A percentile compares a stretch with the other conserved stretches of the same genome.
Conservation (phyloP, 2,329 filamentous ascomycete species). For the Ophiocordyceps camponoti-leonardi region DNA sequence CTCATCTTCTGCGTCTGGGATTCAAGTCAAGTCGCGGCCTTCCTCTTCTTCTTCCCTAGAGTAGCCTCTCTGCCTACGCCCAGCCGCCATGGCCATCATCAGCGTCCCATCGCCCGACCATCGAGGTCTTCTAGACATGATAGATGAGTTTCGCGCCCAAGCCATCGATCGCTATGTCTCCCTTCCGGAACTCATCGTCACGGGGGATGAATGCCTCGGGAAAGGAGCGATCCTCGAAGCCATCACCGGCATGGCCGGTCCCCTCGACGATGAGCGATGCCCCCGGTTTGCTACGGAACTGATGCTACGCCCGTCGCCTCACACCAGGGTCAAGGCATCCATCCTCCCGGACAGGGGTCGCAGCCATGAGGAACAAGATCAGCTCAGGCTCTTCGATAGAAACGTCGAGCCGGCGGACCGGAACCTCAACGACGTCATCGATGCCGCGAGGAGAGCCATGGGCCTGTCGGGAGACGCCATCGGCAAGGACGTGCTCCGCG, state of each 20-base stretch:
- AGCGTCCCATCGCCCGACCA: conserved; percentile 4
- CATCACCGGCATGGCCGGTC: conserved; percentile 44
- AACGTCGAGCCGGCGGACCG: conserved; percentile 7
- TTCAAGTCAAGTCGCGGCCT: background rate
- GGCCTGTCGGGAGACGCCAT: conserved; percentile 25
- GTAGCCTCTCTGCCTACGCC: conserved; percentile 3
- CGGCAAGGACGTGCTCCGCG: conserved; percentile 25
- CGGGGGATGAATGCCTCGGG: conserved; percentile 43
- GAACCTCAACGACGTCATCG: conserved; percentile 15
- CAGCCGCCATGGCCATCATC: conserved; percentile 1
- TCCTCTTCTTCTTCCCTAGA: background rate
- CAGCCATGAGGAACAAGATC: conserved; percentile 8
- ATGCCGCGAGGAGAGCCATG: conserved; percentile 28
- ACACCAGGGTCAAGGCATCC: conserved; percentile 15
- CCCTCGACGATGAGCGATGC: conserved; percentile 38
- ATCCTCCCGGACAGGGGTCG: conserved; percentile 14
- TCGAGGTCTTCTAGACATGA: conserved; percentile 5
- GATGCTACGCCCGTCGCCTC: conserved; percentile 28
- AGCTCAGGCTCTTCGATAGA: conserved; percentile 10
- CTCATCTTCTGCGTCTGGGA: background rate
- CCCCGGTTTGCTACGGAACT: conserved; percentile 48
- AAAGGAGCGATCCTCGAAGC: conserved; percentile 51
- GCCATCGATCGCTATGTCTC: conserved; percentile 12
- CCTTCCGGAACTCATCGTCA: conserved; percentile 34
- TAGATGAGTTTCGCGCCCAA: conserved; percentile 5